A percentile compares a stretch with the other conserved stretches of the same genome.
phyloP scores from a whole-genome alignment of 1,284 basidiomycete genomes.

The Ganoderma boninense region DNA sequence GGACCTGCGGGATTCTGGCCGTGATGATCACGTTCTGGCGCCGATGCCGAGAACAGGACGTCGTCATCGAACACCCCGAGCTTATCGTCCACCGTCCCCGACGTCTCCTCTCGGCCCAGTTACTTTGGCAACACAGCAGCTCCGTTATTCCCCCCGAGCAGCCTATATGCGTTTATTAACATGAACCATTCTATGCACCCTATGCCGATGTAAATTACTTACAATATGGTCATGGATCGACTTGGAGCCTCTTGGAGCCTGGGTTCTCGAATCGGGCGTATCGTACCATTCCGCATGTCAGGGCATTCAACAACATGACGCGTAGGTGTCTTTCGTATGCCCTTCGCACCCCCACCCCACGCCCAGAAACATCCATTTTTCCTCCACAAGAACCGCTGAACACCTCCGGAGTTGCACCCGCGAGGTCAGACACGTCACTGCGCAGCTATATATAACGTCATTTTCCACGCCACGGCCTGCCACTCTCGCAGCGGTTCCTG shows the following conservation, averaged over 20 bases:
- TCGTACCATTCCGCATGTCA: neutral
- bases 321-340: neutral
- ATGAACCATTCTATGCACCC: neutral
- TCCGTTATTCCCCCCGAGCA: neutral
- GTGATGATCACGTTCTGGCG: conserved; percentile 7
- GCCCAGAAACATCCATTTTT: neutral
- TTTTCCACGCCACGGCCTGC: neutral
- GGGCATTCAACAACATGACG: neutral
- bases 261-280: neutral
- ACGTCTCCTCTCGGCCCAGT: neutral
- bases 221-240: neutral
- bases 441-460: conserved; percentile 2
- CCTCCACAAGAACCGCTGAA: neutral
- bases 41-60: conserved; percentile 3
- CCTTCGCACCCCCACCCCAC: neutral
- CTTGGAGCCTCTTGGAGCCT: neutral
- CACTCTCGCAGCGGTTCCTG: neutral
- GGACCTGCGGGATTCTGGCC: neutral
- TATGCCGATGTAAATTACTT: neutral
- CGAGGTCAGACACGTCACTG: neutral
- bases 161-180: neutral
- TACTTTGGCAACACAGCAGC: neutral
- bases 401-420: neutral
- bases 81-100: neutral
- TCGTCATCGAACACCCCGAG: neutral